phyloP scores from a whole-genome alignment of 208 protist species.

The Acanthamoeba lenticulata region DNA sequence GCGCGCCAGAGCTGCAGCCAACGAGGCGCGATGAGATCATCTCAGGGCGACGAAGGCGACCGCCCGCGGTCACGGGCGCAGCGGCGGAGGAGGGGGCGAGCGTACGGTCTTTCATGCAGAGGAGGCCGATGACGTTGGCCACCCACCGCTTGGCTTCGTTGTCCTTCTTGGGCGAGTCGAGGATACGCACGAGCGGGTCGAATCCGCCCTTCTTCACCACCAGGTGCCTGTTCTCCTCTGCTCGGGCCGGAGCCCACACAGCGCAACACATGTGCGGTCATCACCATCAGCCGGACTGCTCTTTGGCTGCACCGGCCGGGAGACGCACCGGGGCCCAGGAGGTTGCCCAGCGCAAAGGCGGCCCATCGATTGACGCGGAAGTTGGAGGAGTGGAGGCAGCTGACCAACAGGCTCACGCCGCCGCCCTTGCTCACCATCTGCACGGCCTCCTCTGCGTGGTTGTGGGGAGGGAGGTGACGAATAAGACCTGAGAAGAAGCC shows the following conservation, averaged over 20 bases:
- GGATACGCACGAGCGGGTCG: background rate
- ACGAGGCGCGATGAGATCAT: background rate
- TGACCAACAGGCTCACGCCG: background rate
- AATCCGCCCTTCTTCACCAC: conserved; percentile 38
- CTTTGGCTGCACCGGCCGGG: too few relatives aligned
- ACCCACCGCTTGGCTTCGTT: conserved; percentile 19
- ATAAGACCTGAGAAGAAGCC: too few relatives aligned
- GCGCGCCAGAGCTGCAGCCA: background rate
- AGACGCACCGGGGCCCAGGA: background rate
- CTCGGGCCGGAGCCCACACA: background rate
- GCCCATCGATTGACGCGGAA: conserved; percentile 1
- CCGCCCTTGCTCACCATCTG: conserved; percentile 30
- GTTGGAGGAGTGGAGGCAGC: conserved; percentile 4
- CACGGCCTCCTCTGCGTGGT: conserved; percentile 28
- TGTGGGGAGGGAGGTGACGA: too few relatives aligned
- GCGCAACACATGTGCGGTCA: background rate
- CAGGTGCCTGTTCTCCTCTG: conserved; percentile 33
- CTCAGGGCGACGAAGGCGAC: background rate
- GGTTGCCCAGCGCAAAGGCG: conserved; percentile 3
- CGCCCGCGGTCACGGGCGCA: background rate
- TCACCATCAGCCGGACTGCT: too few relatives aligned
- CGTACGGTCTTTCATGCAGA: conserved; percentile 48
- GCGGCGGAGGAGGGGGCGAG: background rate
- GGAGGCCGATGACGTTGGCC: conserved; percentile 8
- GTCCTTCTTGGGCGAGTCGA: conserved; percentile 52